Evolutionary conservation across 441 rosid genomes (phyloP), one percentile per base, ranked within the genome.

Genomic region (Gossypium davidsonii): DNA sequence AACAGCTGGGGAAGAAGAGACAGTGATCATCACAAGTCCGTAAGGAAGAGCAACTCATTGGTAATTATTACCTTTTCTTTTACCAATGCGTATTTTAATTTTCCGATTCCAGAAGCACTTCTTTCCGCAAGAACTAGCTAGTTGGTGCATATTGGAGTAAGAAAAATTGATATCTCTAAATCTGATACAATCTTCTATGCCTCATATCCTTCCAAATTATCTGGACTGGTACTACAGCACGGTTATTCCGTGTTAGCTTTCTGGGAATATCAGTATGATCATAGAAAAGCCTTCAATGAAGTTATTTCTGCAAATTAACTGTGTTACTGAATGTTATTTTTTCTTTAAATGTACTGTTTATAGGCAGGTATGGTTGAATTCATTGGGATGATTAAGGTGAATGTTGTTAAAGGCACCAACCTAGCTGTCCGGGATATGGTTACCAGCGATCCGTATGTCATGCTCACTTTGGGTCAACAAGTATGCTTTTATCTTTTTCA

Each of bases 331-430:
- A 72, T 77, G 77, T 74, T 39, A 31, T 46, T 58, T 48, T 34
- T 63, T 61, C 37, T 73, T 63, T 37, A 28, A 76, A 46, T 79
- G 55, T 76, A 46, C 76, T 79, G 77, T 76, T 81, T 86, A 79
- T 80, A 95, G 99, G 97, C 91, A 64, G 96, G 97, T 46, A 95
- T 95, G 99, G 84, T 95, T 73, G 99, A 93, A 85, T 95, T 95
- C 81, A 80, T 95, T 72, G 99, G 99, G 58, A 82, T 95, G 66
- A 88, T 95, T 65, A 93, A 90, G 82, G 99, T 93, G 74, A 93
- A 91, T 73, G 98, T 95, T 18, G 97, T 95, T 42, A 88, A 81
- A 85, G 99, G 99, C 82, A 93, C 95, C 72, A 95, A 95, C 77
- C 89, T 95, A 37, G 98, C 88, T 18, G 82, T 95, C 63, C 90